These are phyloP conservation scores for Dinochytrium kinnereticum DNA, from an alignment of 371 early-diverging fungal genomes.

Conservation along the genomic window DNA sequence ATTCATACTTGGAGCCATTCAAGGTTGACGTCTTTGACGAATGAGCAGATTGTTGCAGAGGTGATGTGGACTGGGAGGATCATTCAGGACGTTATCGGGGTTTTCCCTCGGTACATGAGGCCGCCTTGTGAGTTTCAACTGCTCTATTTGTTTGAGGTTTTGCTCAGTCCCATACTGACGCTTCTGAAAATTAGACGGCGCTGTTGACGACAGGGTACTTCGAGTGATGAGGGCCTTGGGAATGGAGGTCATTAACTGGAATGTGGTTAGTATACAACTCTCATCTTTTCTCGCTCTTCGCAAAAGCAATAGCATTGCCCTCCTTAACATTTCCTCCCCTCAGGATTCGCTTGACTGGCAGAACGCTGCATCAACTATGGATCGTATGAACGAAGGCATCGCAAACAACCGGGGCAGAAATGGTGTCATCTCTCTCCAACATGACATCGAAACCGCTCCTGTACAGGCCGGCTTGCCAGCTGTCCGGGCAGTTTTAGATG, in stretches of 20 bases:
- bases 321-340: neutral
- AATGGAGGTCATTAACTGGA: conserved; percentile 35
- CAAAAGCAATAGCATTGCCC: neutral
- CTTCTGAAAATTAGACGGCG: conserved; percentile 53
- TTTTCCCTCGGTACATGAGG: conserved; percentile 59
- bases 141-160: neutral
- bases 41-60: conserved; percentile 78
- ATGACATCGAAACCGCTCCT: conserved; percentile 13
- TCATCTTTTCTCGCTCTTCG: neutral
- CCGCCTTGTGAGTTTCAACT: conserved; percentile 45
- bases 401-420: neutral
- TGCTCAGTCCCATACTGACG: conserved; percentile 1
- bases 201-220: conserved; percentile 37
- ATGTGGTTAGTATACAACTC: conserved; percentile 13
- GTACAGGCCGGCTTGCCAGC: neutral
- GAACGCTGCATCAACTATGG: neutral
- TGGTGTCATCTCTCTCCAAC: conserved; percentile 27
- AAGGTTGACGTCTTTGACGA: conserved; percentile 67
- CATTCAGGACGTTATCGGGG: conserved; percentile 56
- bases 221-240: conserved; percentile 36
- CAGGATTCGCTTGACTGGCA: conserved; percentile 30
- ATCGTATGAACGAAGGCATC: neutral
- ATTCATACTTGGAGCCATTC: conserved; percentile 61
- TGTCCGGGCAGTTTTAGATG: conserved; percentile 9
- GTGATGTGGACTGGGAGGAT: conserved; percentile 49